phyloP scores from a whole-genome alignment of 768 basidiomycete genomes.

The Solioccasus polychromus region DNA sequence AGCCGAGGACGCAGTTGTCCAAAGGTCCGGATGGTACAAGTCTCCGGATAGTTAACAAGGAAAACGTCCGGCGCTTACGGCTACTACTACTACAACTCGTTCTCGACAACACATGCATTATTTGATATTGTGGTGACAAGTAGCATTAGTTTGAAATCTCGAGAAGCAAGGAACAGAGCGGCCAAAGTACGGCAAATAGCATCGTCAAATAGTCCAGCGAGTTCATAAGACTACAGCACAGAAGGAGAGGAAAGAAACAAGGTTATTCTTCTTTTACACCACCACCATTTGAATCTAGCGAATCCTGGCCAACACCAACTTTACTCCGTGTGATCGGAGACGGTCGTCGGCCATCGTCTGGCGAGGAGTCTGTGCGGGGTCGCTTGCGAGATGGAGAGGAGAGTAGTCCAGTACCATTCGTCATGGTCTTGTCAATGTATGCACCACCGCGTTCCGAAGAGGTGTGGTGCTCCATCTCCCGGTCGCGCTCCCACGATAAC shows the following conservation, averaged over 20 bases:
- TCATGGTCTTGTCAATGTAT: conserved; percentile 16
- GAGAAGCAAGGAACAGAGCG: not conserved
- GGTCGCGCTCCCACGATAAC: conserved; percentile 33
- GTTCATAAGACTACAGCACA: not conserved
- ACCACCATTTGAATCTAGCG: conserved; percentile 15
- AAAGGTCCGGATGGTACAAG: not conserved
- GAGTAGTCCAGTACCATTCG: conserved; percentile 17
- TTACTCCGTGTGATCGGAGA: conserved; percentile 20
- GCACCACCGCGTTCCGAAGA: conserved; percentile 27
- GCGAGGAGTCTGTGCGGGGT: conserved; percentile 21
- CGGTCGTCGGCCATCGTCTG: conserved; percentile 17
- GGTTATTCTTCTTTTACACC: conserved; percentile 29
- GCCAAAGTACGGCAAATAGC: not conserved
- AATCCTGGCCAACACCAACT: conserved; percentile 14
- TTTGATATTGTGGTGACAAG: not conserved
- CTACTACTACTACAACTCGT: conserved; percentile 8
- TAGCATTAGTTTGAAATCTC: conserved; percentile 9
- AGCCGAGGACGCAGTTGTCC: not conserved
- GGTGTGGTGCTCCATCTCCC: conserved; percentile 27
- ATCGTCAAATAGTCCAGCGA: not conserved
- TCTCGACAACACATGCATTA: conserved; percentile 6
- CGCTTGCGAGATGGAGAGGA: conserved; percentile 30
- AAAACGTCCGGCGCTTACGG: conserved; percentile 8
- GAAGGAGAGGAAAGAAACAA: not conserved
- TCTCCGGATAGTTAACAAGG: not conserved